Evolutionary conservation across 371 early-diverging fungal genomes (phyloP), one percentile per base, ranked within the genome.

Genomic region (Actinomortierella wolfii): DNA sequence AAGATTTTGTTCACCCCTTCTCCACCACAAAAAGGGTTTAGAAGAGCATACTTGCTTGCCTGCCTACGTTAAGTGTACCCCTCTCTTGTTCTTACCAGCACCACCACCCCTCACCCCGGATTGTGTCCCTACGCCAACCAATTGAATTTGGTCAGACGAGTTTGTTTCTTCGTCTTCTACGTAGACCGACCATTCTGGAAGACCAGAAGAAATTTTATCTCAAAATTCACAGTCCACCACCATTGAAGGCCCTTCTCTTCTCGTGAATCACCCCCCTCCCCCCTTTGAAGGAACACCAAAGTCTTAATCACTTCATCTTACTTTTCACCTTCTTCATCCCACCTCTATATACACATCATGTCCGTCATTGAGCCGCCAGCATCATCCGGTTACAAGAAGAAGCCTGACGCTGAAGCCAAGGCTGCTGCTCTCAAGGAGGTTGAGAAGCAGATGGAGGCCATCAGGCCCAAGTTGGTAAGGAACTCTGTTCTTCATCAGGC

Each of bases 391-490:
- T 15, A 15, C 45, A 45, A 45, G 45, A 45, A 45, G n/a, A 57
- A 57, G 18, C 52, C 59, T 21, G 43, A 44, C 23, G 44, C 24
- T 28, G 51, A 45, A 0, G 51, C 50, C 23, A 51, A 51, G 51
- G 23, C 40, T 2, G 48, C 42, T 18, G 43, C 59, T 39, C 20
- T 59, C 43, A 51, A 34, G 24, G 45, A 59, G 20, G 51, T 51
- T 23, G 59, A 59, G 18, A 51, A 50, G n/a, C 43, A 23, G 5
- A 59, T 59, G 13, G 59, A 51, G 17, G 43, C 42, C n/a, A 28
- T 59, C 52, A 50, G 39, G 17, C 51, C 59, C 20, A 50, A 43
- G 4, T 29, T 59, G 59, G 51, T 59, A 51, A 49, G 51, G 1
- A 47, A 44, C 23, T 11, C 23, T 9, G 34, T 11, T 11, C n/a